Evolutionary conservation across 2,329 filamentous ascomycete species (phyloP), one percentile per base, ranked within the genome.

Genomic region (Tolypocladium inflatum): DNA sequence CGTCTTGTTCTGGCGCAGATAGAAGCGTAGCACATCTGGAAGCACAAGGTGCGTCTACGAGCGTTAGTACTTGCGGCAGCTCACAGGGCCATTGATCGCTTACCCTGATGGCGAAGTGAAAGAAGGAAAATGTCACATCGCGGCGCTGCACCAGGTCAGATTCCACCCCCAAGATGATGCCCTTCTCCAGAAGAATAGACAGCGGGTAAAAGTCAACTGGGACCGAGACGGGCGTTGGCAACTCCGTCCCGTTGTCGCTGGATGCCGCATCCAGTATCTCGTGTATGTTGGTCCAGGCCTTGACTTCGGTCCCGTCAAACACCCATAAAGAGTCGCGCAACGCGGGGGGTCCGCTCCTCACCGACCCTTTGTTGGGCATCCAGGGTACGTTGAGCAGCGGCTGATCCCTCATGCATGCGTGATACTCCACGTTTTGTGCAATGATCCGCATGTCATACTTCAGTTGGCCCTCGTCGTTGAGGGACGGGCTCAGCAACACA

Each of bases 361-460:
- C 35, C 5, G 63, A 50, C 3, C 57, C 53, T 21, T 67, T 66
- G 50, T 71, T 67, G 5, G 62, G 63, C 39, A 62, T 62, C 26
- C 65, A 63, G 37, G 60, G 74, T 60, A 60, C 64, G 59, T 65
- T 75, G 61, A 74, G 64, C 63, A 73, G 54, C 8, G 84, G 85
- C 66, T 95, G 89, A 68, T 99, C 94, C 62, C 92, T 86, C 85
- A 95, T 95, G 65, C 94, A 85, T 57, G 88, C 87, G 70, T 96
- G 97, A 67, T 94, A 97, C 71, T 99, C 94, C 45, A 97, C 91
- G 66, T 96, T 95, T 66, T 97, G 91, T 15, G 92, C 91, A 68
- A 99, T 88, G 59, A 97, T 88, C 11, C 92, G 88, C 94, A 99
- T 99, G 68, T 97, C 93, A 68, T 99, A 99, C 75, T 97, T 97